Evolutionary conservation across 2,329 filamentous ascomycete species (phyloP).

Genomic region (Huntiella bhutanensis): DNA sequence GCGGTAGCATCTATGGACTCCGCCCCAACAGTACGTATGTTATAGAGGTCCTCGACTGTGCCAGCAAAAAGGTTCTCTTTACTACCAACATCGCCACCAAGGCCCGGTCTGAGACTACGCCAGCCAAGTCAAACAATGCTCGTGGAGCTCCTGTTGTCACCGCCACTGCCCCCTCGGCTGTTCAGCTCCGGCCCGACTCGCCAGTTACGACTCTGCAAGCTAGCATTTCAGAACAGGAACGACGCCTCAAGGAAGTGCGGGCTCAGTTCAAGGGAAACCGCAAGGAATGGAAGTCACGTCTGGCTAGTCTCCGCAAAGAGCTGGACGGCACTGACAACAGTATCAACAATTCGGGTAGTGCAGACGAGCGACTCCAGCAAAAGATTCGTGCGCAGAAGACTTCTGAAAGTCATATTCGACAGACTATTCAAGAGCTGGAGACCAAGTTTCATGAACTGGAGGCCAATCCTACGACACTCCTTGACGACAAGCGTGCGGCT

Average conservation of each 20-base stretch:
- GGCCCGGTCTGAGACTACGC: slow-evolving; percentile 23
- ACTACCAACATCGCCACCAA: slow-evolving; percentile 52
- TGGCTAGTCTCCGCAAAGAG: slow-evolving; percentile 51
- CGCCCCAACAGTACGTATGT: slow-evolving; percentile 59
- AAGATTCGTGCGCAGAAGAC: slow-evolving; percentile 59
- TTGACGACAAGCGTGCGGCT: slow-evolving; percentile 34
- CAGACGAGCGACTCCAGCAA: slow-evolving; percentile 57
- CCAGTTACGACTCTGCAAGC: slow-evolving; percentile 59
- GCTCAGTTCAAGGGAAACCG: slow-evolving; percentile 49
- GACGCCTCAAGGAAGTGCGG: slow-evolving; percentile 50
- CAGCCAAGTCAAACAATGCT: slow-evolving; percentile 15
- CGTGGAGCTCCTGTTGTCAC: slow-evolving; percentile 16
- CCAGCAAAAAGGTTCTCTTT: slow-evolving; percentile 47
- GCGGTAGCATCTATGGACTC: slow-evolving; percentile 49
- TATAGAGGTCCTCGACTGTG: slow-evolving; percentile 56
- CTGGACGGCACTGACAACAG: slow-evolving; percentile 50
- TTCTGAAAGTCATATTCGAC: slow-evolving; percentile 46
- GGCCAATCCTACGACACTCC: slow-evolving; percentile 44
- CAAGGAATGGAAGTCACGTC: slow-evolving; percentile 54
- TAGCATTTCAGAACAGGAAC: slow-evolving; percentile 53
- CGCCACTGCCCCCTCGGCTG: slow-evolving; percentile 23
- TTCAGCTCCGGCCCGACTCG: slow-evolving; percentile 52
- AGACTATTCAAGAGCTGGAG: slow-evolving; percentile 34
- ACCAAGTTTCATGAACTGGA: slow-evolving; percentile 27
- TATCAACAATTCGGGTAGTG: slow-evolving; percentile 48